phyloP scores from a whole-genome alignment of 192 early-diverging fungal species.

The Spizellomyces sp. region DNA sequence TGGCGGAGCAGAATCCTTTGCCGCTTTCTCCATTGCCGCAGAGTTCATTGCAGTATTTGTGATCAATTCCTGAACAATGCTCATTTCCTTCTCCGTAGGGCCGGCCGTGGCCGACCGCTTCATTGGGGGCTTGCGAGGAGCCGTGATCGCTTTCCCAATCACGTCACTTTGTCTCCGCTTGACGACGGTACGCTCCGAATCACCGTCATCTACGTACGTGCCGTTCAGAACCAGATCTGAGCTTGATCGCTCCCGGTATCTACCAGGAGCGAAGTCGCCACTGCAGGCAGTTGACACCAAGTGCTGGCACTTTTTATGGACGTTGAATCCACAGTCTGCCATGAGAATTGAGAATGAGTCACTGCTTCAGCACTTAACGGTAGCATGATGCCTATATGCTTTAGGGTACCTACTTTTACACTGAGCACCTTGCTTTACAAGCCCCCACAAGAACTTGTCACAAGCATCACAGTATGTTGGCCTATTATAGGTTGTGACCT shows the following conservation, averaged over 20 bases:
- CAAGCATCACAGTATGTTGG: slow-evolving; percentile 73
- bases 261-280: slow-evolving; percentile 10
- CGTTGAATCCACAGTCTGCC: slow-evolving; percentile 45
- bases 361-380: no score
- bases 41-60: slow-evolving; percentile 48
- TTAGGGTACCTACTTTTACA: slow-evolving; percentile 44
- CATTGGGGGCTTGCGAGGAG: slow-evolving; percentile 21
- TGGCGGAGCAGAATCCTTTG: slow-evolving; percentile 53
- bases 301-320: slow-evolving; percentile 57
- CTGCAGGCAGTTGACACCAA: slow-evolving; percentile 29
- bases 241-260: no score
- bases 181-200: slow-evolving; percentile 12
- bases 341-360: no score
- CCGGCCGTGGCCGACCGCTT: neutral
- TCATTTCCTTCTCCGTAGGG: slow-evolving; percentile 11
- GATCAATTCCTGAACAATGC: slow-evolving; percentile 44
- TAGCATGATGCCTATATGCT: no score
- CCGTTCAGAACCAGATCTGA: neutral
- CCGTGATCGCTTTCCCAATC: slow-evolving; percentile 11
- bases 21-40: slow-evolving; percentile 36
- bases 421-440: slow-evolving; percentile 64
- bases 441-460: slow-evolving; percentile 70
- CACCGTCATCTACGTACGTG: neutral
- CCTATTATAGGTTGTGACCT: slow-evolving; percentile 53
- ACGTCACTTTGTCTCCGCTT: slow-evolving; percentile 10